Conservation (phyloP, 208 protist genomes). For the Vickermania ingenoplastis region DNA sequence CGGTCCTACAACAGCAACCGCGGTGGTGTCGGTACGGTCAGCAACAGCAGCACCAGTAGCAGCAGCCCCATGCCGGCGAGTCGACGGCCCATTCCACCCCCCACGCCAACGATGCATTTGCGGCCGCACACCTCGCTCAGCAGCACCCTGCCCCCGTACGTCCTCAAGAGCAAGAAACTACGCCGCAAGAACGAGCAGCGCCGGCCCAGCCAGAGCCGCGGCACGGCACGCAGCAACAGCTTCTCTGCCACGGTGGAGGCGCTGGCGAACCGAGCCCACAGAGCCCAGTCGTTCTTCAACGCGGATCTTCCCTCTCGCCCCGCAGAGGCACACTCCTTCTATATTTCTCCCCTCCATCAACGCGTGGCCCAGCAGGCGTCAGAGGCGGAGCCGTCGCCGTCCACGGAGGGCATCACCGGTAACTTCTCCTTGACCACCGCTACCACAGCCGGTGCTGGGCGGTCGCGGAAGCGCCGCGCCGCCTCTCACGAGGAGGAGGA, state of each 20-base stretch:
- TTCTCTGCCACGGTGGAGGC: slow-evolving; percentile 25
- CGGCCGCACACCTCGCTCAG: slow-evolving; percentile 4
- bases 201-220: not conserved
- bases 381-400: not conserved
- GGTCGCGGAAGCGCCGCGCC: not conserved
- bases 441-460: not conserved
- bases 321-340: slow-evolving; percentile 28
- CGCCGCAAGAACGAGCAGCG: slow-evolving; percentile 20
- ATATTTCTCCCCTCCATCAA: slow-evolving; percentile 73
- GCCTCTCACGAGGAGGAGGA: too few relatives aligned
- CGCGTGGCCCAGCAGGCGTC: slow-evolving; percentile 48
- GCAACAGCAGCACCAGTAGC: too few relatives aligned
- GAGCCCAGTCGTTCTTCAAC: slow-evolving; percentile 6
- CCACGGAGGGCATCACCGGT: too few relatives aligned
- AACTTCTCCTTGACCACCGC: too few relatives aligned
- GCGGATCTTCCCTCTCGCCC: not conserved
- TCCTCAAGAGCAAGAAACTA: slow-evolving; percentile 54
- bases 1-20: too few relatives aligned
- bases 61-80: too few relatives aligned
- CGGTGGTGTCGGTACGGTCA: too few relatives aligned
- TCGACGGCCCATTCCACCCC: not conserved
- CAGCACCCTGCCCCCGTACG: slow-evolving; percentile 9
- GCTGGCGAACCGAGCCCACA: slow-evolving; percentile 17
- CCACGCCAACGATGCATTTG: not conserved
- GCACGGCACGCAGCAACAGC: not conserved